phyloP scores from a whole-genome alignment of 2,329 filamentous ascomycete genomes.

The Helotiales sp. region DNA sequence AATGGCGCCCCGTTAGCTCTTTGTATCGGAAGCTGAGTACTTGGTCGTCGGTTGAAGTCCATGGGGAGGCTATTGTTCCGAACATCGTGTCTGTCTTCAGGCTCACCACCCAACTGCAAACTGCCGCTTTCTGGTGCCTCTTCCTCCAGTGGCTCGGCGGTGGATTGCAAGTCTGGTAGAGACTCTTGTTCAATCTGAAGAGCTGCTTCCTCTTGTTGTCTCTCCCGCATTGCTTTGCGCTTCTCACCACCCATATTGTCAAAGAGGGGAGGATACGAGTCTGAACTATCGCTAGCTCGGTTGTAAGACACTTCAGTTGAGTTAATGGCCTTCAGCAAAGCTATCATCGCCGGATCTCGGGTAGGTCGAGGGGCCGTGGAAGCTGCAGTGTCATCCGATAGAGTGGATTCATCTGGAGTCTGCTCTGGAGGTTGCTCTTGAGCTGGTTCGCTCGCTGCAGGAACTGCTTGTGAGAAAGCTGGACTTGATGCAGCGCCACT shows the following conservation, averaged over 20 bases:
- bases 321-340: slow-evolving; percentile 46
- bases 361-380: slow-evolving; percentile 20
- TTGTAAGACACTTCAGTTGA: slow-evolving; percentile 48
- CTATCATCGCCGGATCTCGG: slow-evolving; percentile 35
- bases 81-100: slow-evolving; percentile 70
- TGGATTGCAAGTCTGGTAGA: slow-evolving; percentile 50
- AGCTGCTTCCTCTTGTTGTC: slow-evolving; percentile 57
- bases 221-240: slow-evolving; percentile 71
- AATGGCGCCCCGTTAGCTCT: slow-evolving; percentile 56
- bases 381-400: neutral
- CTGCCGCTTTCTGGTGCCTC: slow-evolving; percentile 80
- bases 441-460: slow-evolving; percentile 49
- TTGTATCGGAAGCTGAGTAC: slow-evolving; percentile 77
- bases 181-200: slow-evolving; percentile 53
- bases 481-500: slow-evolving; percentile 83
- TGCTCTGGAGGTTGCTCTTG: slow-evolving; percentile 16
- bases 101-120: slow-evolving; percentile 86
- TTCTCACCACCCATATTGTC: slow-evolving; percentile 81
- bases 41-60: slow-evolving; percentile 56
- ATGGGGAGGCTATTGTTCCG: slow-evolving; percentile 45
- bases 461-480: slow-evolving; percentile 62
- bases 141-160: slow-evolving; percentile 55
- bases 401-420: neutral
- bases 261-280: slow-evolving; percentile 72
- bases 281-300: slow-evolving; percentile 47